Base-by-base conservation (phyloP, 2,329 filamentous ascomycete species). In the Aureobasidium mangrovei region DNA sequence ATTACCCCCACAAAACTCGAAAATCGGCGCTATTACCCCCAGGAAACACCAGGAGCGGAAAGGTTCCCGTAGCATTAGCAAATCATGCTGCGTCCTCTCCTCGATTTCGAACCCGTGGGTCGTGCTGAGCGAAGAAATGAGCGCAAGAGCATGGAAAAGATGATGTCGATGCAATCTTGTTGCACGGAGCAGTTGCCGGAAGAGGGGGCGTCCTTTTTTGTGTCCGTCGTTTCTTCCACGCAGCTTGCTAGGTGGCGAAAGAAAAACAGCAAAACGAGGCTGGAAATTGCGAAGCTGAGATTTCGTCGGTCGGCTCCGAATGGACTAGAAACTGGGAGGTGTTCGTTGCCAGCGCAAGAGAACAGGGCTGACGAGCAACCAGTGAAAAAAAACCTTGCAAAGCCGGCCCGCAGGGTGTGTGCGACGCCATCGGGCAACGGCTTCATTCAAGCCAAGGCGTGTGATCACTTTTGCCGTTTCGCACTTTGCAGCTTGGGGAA, bases 1-100 rank as follows among this genome's bases (percentile, higher is more conserved):
- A 42, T 42, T 42, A 42, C 39, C 39, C 39, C 39, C 39, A 27
- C n/a, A 27, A 42, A 42, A 42, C 18, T 39, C 10, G 12, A 33
- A 27, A 24, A 36, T 36, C 31, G 49, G 41, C 36, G 55, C 38
- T 47, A 65, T 67, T 67, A 66, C 64, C 65, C 65, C 63, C 63
- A 63, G 57, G 57, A 65, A 68, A 66, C 57, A 35, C 38, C n/a
- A 18, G n/a, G 8, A 12, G 5, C 7, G n/a, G 7, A 40, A 12
- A 6, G 38, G 38, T 40, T 18, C 38, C 38, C 38, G 8, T 10
- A 12, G 38, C n/a, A 40, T 40, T 40, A 40, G 38, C 38, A 40
- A 40, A 40, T 40, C n/a, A 6, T 40, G 38, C 12, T 26, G 18
- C 27, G n/a, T 39, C 27, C 46, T 31, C 40, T 33, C 31, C 33